Evolutionary conservation across 768 basidiomycete genomes (phyloP).

Genomic region (Panellus pusillus): DNA sequence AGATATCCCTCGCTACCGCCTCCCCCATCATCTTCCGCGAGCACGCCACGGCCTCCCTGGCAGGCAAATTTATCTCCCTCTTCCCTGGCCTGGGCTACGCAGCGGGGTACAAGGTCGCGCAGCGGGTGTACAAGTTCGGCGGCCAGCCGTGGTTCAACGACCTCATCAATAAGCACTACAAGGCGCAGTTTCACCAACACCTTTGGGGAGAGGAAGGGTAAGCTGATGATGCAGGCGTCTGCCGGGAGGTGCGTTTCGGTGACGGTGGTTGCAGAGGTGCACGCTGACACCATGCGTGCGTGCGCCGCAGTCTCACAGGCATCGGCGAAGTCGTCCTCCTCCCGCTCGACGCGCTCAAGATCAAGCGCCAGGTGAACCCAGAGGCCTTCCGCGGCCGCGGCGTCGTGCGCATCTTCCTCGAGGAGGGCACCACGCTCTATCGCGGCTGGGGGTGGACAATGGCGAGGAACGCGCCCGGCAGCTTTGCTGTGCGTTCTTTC

Average conservation of each 20-base stretch:
- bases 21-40: constrained; percentile 88
- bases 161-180: constrained; percentile 79
- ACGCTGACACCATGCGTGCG: constrained; percentile 11
- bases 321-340: constrained; percentile 99
- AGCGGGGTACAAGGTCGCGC: constrained; percentile 94
- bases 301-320: constrained; percentile 56
- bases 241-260: constrained; percentile 75
- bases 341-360: constrained; percentile 95
- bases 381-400: constrained; percentile 97
- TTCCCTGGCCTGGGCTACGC: constrained; percentile 99
- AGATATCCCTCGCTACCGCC: constrained; percentile 66
- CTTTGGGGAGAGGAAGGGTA: constrained; percentile 94
- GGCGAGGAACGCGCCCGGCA: constrained; percentile 95
- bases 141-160: constrained; percentile 99
- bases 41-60: constrained; percentile 64
- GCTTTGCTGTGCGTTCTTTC: constrained; percentile 74
- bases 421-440: constrained; percentile 91
- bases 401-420: constrained; percentile 82
- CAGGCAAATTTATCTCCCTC: constrained; percentile 79
- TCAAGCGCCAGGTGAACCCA: constrained; percentile 97
- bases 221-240: constrained; percentile 91
- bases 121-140: constrained; percentile 96
- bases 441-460: constrained; percentile 99
- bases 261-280: background rate
- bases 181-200: constrained; percentile 74